Evolutionary conservation across 1,139 yeast genomes (phyloP).

Genomic region (Saccharomyces hybrid): DNA sequence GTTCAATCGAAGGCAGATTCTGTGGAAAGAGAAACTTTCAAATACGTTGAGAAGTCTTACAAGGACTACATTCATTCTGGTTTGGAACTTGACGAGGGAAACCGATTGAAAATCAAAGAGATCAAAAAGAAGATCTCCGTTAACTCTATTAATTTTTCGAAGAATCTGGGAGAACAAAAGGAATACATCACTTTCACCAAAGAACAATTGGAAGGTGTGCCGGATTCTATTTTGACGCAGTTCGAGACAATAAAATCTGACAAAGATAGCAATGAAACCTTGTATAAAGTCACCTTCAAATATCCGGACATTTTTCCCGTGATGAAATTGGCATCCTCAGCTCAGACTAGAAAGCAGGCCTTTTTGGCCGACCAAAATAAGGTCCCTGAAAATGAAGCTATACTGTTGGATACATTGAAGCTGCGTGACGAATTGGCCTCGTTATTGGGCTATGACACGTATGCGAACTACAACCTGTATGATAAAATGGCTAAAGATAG

Average conservation of each 20-base stretch:
- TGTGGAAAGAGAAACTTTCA: constrained; percentile 48
- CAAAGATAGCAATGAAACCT: constrained; percentile 36
- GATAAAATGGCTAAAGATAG: constrained; percentile 74
- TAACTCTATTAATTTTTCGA: constrained; percentile 49
- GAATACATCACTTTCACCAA: constrained; percentile 51
- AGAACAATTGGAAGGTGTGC: constrained; percentile 69
- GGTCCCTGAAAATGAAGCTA: constrained; percentile 51
- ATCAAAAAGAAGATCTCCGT: constrained; percentile 54
- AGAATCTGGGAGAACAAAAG: constrained; percentile 65
- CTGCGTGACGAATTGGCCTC: constrained; percentile 57
- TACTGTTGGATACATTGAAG: constrained; percentile 52
- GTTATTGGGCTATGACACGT: constrained; percentile 57
- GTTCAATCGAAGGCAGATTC: constrained; percentile 31
- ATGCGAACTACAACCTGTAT: constrained; percentile 62
- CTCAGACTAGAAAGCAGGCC: constrained; percentile 59
- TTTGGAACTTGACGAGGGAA: constrained; percentile 43
- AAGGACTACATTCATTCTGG: constrained; percentile 59
- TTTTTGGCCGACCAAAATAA: constrained; percentile 64
- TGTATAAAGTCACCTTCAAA: constrained; percentile 65
- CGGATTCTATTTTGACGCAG: constrained; percentile 51
- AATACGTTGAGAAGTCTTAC: constrained; percentile 51
- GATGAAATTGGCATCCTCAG: constrained; percentile 57
- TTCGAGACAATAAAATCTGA: constrained; percentile 42
- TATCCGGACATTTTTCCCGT: constrained; percentile 75
- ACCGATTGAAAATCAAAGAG: constrained; percentile 49